Conservation (phyloP, 805 yeast species). For the Candida andamanensis region DNA sequence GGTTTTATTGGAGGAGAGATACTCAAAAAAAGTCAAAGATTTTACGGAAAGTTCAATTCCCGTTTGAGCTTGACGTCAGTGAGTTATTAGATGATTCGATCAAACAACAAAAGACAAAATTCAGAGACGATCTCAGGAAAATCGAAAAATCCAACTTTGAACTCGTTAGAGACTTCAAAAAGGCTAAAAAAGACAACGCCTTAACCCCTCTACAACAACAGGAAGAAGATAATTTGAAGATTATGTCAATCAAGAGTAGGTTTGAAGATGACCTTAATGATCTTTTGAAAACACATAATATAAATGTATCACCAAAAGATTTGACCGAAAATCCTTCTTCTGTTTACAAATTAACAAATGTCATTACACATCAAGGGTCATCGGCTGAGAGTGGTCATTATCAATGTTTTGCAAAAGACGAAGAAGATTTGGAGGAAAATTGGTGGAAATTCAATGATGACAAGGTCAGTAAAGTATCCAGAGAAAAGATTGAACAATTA, state of each 20-base stretch:
- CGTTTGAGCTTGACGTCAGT: conserved; percentile 83
- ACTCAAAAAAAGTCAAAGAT: conserved; percentile 89
- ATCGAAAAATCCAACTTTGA: conserved; percentile 72
- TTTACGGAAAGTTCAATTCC: conserved; percentile 89
- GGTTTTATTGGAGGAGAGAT: conserved; percentile 95
- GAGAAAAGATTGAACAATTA: conserved; percentile 74
- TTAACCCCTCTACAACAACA: conserved; percentile 51
- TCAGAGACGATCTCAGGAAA: conserved; percentile 72
- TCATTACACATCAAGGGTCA: conserved; percentile 91
- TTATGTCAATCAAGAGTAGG: conserved; percentile 43
- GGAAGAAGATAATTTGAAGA: conserved; percentile 49
- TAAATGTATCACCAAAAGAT: conserved; percentile 16
- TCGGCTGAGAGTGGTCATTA: conserved; percentile 97
- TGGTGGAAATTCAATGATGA: conserved; percentile 98
- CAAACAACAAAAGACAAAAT: conserved; percentile 57
- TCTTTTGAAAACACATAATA: conserved; percentile 35
- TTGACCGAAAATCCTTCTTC: conserved; percentile 82
- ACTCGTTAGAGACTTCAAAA: conserved; percentile 66
- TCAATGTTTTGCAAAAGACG: conserved; percentile 81
- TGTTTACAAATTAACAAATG: conserved; percentile 74
- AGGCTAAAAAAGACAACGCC: conserved; percentile 34
- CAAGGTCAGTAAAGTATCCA: conserved; percentile 70
- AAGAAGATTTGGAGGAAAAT: conserved; percentile 52
- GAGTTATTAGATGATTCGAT: conserved; percentile 82
- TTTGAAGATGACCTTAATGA: conserved; percentile 45